phyloP scores from a whole-genome alignment of 495 filamentous ascomycete genomes.

The Zalerion maritima region DNA sequence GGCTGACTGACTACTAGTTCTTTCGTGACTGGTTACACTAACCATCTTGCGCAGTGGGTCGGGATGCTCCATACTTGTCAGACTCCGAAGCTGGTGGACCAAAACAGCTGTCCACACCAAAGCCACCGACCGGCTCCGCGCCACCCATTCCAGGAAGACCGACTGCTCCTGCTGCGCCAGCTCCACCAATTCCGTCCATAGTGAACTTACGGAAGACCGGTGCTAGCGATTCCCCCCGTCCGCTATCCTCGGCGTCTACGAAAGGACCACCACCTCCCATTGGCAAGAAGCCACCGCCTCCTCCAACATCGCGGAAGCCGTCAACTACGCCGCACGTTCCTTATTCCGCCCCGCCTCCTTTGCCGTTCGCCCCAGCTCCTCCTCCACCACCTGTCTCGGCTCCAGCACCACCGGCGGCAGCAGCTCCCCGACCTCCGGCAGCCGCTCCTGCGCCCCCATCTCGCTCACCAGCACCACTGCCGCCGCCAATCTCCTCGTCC shows the following conservation, averaged over 20 bases:
- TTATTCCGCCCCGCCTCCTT: conserved; percentile 24
- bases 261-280: conserved; percentile 42
- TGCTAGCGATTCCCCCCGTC: conserved; percentile 35
- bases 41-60: conserved; percentile 7
- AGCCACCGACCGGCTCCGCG: conserved; percentile 40
- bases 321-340: conserved; percentile 34
- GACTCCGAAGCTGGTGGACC: conserved; percentile 57
- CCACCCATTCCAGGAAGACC: conserved; percentile 45
- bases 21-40: background rate
- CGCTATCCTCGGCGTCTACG: conserved; percentile 33
- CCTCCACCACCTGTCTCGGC: conserved; percentile 37
- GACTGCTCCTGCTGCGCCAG: conserved; percentile 16
- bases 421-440: conserved; percentile 9
- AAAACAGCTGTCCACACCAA: conserved; percentile 43
- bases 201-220: conserved; percentile 46
- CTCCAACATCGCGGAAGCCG: conserved; percentile 55
- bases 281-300: conserved; percentile 55
- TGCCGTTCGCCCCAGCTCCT: conserved; percentile 35
- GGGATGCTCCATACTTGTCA: conserved; percentile 61
- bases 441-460: conserved; percentile 20
- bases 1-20: conserved; percentile 4
- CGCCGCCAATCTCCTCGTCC: conserved; percentile 29
- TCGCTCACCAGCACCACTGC: conserved; percentile 36
- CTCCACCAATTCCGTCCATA: conserved; percentile 42
- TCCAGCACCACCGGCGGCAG: conserved; percentile 29